Conservation (phyloP, 2,329 filamentous ascomycete genomes). For the Cercospora sp. region DNA sequence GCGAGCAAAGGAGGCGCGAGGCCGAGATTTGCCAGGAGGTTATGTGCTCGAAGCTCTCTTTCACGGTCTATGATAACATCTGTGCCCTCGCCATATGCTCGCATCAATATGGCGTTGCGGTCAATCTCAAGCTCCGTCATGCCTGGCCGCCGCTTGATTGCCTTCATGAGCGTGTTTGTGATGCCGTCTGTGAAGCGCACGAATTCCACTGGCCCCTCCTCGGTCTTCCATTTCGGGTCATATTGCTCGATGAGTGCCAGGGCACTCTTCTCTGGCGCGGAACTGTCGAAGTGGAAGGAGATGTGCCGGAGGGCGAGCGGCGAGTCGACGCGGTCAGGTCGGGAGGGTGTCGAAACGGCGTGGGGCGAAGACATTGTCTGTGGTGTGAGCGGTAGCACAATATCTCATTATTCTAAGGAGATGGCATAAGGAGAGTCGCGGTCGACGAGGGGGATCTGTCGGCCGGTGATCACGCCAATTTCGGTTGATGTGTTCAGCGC, state of each 20-base stretch:
- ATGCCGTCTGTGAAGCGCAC: slow-evolving; percentile 95
- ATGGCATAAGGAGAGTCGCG: slow-evolving; percentile 13
- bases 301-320: slow-evolving; percentile 55
- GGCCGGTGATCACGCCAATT: slow-evolving; percentile 5
- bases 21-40: slow-evolving; percentile 76
- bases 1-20: slow-evolving; percentile 86
- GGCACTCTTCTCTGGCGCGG: slow-evolving; percentile 76
- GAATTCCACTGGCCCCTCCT: slow-evolving; percentile 75
- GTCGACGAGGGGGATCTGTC: slow-evolving; percentile 14
- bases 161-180: slow-evolving; percentile 87
- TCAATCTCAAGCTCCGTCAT: slow-evolving; percentile 76
- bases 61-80: slow-evolving; percentile 95
- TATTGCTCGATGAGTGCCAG: slow-evolving; percentile 75
- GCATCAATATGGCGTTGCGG: slow-evolving; percentile 79
- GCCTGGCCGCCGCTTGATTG: slow-evolving; percentile 68
- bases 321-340: slow-evolving; percentile 34
- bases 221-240: slow-evolving; percentile 76
- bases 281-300: slow-evolving; percentile 73
- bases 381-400: slow-evolving; percentile 18
- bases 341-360: slow-evolving; percentile 28
- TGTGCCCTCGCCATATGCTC: slow-evolving; percentile 92
- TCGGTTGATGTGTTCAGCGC: not conserved
- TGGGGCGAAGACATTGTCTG: slow-evolving; percentile 27
- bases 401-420: slow-evolving; percentile 21
- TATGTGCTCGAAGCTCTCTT: slow-evolving; percentile 67